Evolutionary conservation across 192 early-diverging fungal species (phyloP).

Genomic region (Mortierella claussenii): DNA sequence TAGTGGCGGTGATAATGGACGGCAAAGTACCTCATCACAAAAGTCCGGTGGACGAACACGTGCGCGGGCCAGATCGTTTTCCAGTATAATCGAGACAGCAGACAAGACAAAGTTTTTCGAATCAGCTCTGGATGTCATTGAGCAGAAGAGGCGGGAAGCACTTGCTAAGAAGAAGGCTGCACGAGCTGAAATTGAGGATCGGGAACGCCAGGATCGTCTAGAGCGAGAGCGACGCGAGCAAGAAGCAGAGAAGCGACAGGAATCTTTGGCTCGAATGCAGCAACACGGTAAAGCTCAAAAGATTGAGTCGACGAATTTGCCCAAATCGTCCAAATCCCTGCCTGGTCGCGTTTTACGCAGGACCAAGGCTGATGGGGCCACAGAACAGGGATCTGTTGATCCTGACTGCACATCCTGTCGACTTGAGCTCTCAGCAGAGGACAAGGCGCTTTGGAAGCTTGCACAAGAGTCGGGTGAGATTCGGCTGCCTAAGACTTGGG

Average conservation of each 20-base stretch:
- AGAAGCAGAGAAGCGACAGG: conserved; percentile 8
- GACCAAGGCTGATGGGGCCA: conserved; percentile 4
- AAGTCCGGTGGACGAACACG: conserved; percentile 18
- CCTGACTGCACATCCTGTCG: conserved; percentile 48
- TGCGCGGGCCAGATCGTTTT: conserved; percentile 19
- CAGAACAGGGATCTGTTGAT: conserved; percentile 18
- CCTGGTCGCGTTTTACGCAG: conserved; percentile 43
- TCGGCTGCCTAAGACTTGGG: conserved; percentile 36
- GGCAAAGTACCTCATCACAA: not conserved
- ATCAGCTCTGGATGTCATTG: conserved; percentile 17
- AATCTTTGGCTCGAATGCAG: not conserved
- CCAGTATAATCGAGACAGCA: conserved; percentile 5
- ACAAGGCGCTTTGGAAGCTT: conserved; percentile 28
- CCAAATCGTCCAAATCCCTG: conserved; percentile 41
- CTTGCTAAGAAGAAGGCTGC: conserved; percentile 22
- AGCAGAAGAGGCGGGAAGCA: conserved; percentile 21
- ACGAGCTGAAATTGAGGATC: conserved; percentile 4
- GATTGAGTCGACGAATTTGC: conserved; percentile 41
- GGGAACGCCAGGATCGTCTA: conserved; percentile 9
- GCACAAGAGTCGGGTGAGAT: conserved; percentile 31
- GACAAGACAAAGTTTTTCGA: conserved; percentile 37
- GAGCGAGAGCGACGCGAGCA: not conserved
- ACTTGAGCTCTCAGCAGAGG: conserved; percentile 28
- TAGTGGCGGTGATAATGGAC: not conserved
- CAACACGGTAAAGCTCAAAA: conserved; percentile 35